Conservation (phyloP, 129 eudicot species). For the Helichrysum umbraculigerum region DNA sequence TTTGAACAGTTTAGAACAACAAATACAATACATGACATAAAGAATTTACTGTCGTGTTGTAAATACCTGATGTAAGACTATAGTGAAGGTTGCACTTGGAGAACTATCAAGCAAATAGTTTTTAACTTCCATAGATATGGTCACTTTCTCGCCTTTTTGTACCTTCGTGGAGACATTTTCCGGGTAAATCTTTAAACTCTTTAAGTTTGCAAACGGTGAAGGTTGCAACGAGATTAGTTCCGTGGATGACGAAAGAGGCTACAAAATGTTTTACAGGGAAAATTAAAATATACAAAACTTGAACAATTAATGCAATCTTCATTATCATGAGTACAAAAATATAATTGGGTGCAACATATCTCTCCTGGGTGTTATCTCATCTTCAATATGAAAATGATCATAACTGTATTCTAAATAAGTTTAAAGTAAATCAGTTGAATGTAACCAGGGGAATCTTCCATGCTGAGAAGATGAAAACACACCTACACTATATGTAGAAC, state of each 20-base stretch:
- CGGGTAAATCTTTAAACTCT: conserved; percentile 1
- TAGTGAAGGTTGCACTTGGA: neutral
- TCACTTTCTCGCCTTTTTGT: neutral
- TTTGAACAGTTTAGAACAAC: neutral
- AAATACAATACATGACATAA: neutral
- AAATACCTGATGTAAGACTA: neutral
- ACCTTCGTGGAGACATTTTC: neutral
- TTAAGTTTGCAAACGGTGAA: neutral
- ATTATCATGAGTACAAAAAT: neutral
- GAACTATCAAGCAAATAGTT: neutral
- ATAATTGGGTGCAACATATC: neutral
- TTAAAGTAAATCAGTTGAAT: no score
- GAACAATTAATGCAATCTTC: neutral
- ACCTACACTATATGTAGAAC: no score
- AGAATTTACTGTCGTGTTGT: neutral
- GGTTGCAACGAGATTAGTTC: neutral
- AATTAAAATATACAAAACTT: neutral
- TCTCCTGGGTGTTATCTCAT: neutral
- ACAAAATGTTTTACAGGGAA: neutral
- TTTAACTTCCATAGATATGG: neutral
- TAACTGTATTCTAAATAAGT: neutral
- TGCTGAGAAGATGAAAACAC: no score
- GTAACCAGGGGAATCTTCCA: no score
- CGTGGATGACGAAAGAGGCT: neutral
- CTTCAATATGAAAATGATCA: neutral